Base-by-base conservation (phyloP, 805 yeast species). In the Saccharomycopsis amapae region DNA sequence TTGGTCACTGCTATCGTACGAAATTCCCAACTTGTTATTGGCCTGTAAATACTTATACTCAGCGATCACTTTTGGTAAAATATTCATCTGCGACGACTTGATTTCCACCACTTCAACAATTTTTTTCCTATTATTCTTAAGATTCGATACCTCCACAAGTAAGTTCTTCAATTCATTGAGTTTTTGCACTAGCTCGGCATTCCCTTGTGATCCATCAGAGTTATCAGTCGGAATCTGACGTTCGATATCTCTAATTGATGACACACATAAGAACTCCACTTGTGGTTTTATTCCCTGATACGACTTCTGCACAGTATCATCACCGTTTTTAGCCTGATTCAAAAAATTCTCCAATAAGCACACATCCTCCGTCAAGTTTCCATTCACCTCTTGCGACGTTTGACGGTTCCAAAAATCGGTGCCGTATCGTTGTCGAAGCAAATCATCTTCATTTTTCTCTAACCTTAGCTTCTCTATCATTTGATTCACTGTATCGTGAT, bases 261-360 rank as follows among this genome's bases (percentile, higher is more conserved):
- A 61, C 1, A 71, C 69, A 23, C 68, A 65, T 48, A 70, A 72
- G 4, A 73, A 60, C 33, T 59, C 62, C 19, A 86, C 54, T 7
- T 60, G 56, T 1, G 71, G 67, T 45, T 69, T 73, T 40, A 84
- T 66, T n/a, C 71, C 67, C 1, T 58, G 52, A 51, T 77, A 75
- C 40, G 74, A 73, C 2, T 62, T 58, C 4, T 60, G 54, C 0
- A 85, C 73, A 2, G 72, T 63, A 2, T 60, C 60, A 60, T 88
- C 95, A 6, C 93, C 84, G 3, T 64, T 56, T 24, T 64, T 61
- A 1, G 95, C 93, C 50, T 76, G 77, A 1, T 56, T 54, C 15
- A 83, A 58, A 55, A 79, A 81, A 2, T 56, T 58, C 26, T 67
- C 67, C 57, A 81, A 64, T n/a, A 28, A 26, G 5, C 30, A 10